phyloP scores from a whole-genome alignment of 805 yeast species.

The Candida sphagnicola region DNA sequence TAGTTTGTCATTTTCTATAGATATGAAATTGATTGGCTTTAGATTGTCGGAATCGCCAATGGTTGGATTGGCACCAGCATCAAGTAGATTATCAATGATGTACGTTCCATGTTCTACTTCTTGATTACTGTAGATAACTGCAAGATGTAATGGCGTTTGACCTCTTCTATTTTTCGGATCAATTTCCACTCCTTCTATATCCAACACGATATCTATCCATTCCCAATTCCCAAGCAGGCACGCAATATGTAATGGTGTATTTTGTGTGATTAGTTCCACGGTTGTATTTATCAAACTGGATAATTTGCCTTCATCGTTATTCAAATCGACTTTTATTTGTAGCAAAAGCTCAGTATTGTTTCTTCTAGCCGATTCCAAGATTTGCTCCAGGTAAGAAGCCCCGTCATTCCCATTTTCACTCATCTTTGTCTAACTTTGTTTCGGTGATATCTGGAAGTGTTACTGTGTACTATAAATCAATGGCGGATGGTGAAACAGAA shows the following conservation, averaged over 20 bases:
- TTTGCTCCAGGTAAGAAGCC: slow-evolving; percentile 70
- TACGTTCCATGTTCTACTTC: slow-evolving; percentile 86
- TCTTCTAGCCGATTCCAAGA: slow-evolving; percentile 83
- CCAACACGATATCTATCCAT: slow-evolving; percentile 74
- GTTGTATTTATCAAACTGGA: slow-evolving; percentile 60
- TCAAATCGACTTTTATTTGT: slow-evolving; percentile 46
- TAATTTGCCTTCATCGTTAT: slow-evolving; percentile 35
- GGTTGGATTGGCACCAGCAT: slow-evolving; percentile 85
- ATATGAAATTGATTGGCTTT: slow-evolving; percentile 71
- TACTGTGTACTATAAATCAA: too few relatives aligned
- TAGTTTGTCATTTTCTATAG: slow-evolving; percentile 51
- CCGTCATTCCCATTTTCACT: slow-evolving; percentile 35
- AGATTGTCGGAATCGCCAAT: slow-evolving; percentile 46
- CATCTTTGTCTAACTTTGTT: background rate
- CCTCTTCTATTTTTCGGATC: slow-evolving; percentile 78
- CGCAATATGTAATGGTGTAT: slow-evolving; percentile 78
- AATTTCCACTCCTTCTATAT: slow-evolving; percentile 85
- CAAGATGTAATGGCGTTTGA: slow-evolving; percentile 86
- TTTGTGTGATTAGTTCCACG: slow-evolving; percentile 66
- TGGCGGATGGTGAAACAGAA: too few relatives aligned
- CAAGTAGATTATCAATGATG: slow-evolving; percentile 74
- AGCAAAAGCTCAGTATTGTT: slow-evolving; percentile 76
- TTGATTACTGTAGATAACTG: slow-evolving; percentile 68
- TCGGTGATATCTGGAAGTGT: too few relatives aligned
- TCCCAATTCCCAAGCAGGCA: slow-evolving; percentile 83